Base-by-base conservation (phyloP, 352 stramenopile species). In the Thalassiosira livingstoniorum region DNA sequence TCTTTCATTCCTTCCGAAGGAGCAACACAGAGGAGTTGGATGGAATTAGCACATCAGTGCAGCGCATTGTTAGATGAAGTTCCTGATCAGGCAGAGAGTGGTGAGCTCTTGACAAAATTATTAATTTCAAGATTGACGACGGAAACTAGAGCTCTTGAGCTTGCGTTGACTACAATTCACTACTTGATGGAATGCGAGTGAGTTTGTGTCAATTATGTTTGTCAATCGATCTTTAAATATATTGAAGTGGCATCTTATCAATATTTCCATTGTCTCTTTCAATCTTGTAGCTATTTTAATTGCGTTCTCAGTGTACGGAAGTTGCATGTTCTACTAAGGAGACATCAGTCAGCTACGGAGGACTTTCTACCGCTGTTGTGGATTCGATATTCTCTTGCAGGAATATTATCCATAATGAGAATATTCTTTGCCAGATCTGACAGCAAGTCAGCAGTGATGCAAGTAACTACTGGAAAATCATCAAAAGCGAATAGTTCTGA, bases 151-250 rank as follows among this genome's bases (percentile, higher is more conserved):
- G 53, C 29, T 39, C 23, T 85, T 21, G 53, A 75, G 34, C 35
- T 81, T 23, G 62, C 61, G 13, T 55, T 85, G 65, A 10, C 32
- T 32, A 61, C 75, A 21, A 65, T 78, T n/a, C 31, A 74, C 47
- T 35, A 70, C 27, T 70, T 85, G 47, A 25, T 74, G n/a, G 64
- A 75, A 25, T 78, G 62, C 69, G 47, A 77, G 78, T 85, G 51
- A 85, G 78, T 78, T 31, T 27, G 4, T 60, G 39, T 27, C 1
- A 45, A 64, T 51, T 43, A 15, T 39, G 3, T 66, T 74, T 32
- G 7, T 55, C 37, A 1, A 0, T 73, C 34, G 34, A 42, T 2
- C 2, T 31, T 3, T 64, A 18, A 68, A 4, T 58, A 35, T 62
- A 10, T n/a, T 58, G 29, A 39, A 27, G n/a, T n/a, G n/a, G n/a